A percentile compares a stretch with the other conserved stretches of the same genome.
Evolutionary conservation across 306 rosid species (phyloP).

Genomic region (Crataegus laevigata): DNA sequence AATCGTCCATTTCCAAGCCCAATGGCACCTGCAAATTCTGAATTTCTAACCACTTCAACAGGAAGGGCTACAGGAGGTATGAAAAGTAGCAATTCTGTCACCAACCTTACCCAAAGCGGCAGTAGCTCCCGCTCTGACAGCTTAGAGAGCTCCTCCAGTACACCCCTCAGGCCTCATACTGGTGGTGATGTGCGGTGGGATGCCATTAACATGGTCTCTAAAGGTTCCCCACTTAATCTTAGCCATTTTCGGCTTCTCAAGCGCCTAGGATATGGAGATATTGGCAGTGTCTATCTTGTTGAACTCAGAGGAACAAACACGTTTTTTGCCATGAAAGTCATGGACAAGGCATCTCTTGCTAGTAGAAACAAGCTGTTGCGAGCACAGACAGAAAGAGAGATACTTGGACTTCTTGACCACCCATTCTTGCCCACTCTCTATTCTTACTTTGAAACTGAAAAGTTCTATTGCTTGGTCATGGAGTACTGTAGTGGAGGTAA

Average conservation of each 20-base stretch:
- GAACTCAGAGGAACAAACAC: slow-evolving; percentile 57
- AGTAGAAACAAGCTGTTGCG: slow-evolving; percentile 79
- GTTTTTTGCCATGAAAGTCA: slow-evolving; percentile 80
- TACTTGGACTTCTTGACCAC: slow-evolving; percentile 90
- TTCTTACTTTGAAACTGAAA: slow-evolving; percentile 74
- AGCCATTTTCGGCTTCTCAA: slow-evolving; percentile 74
- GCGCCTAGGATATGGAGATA: slow-evolving; percentile 80
- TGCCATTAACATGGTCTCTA: slow-evolving; percentile 49
- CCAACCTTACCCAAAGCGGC: slow-evolving; percentile 30
- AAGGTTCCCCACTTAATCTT: slow-evolving; percentile 43
- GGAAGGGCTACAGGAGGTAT: slow-evolving; percentile 12
- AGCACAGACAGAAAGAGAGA: slow-evolving; percentile 86
- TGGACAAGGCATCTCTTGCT: slow-evolving; percentile 82
- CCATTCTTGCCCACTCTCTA: slow-evolving; percentile 91
- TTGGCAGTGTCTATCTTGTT: slow-evolving; percentile 75
- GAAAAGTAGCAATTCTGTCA: neutral
- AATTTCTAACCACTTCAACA: slow-evolving; percentile 17
- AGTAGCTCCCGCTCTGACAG: slow-evolving; percentile 54
- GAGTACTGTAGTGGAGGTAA: slow-evolving; percentile 92
- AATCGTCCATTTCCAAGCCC: slow-evolving; percentile 24
- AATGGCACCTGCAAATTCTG: slow-evolving; percentile 26
- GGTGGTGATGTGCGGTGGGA: slow-evolving; percentile 92
- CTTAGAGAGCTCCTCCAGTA: slow-evolving; percentile 50
- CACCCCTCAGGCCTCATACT: slow-evolving; percentile 68
- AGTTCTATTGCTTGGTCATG: slow-evolving; percentile 77